Base-by-base conservation (phyloP, 495 filamentous ascomycete genomes). In the Neurospora sp. region DNA sequence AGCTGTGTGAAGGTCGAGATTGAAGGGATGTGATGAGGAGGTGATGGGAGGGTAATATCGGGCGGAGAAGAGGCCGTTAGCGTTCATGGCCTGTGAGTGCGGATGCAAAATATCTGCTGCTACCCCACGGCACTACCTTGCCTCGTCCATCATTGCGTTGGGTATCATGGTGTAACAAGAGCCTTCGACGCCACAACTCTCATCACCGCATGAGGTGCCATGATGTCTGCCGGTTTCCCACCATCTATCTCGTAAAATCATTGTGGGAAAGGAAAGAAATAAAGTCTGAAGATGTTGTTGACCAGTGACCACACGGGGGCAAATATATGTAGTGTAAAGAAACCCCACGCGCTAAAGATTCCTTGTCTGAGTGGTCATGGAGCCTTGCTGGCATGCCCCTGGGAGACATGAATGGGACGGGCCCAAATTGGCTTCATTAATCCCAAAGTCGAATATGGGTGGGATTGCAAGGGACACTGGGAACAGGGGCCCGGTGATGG, bases 401-500 rank as follows among this genome's bases (percentile, higher is more conserved):
- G 53, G 27, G 53, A 17, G 53, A 65, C 53, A 14, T 65, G 53
- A 61, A 65, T 65, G 53, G 53, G 27, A 7, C 53, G 53, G 53
- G 53, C 27, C 27, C 53, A 73, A 80, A 78, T 74, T 75, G 76
- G 79, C 71, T 77, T 73, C 73, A 76, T 72, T 59, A 71, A 70
- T 53, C 72, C 61, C 69, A 69, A 70, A 73, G 72, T 73, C 27
- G 31, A 65, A 65, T 35, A 35, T 35, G 27, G 53, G 14, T 65
- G 53, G 53, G 27, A 65, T 35, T 65, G 53, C 53, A 65, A 27
- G 53, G 27, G 14, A 69, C 48, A 31, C 38, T 71, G 70, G 72
- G 76, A 78, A 76, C 76, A 77, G 77, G 78, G 75, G 76, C 73
- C 79, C 71, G 71, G 73, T 74, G 76, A 74, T 78, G 78, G 77